Evolutionary conservation across 2,329 filamentous ascomycete species (phyloP), one percentile per base, ranked within the genome.

Genomic region (Phialocephala subalpina): DNA sequence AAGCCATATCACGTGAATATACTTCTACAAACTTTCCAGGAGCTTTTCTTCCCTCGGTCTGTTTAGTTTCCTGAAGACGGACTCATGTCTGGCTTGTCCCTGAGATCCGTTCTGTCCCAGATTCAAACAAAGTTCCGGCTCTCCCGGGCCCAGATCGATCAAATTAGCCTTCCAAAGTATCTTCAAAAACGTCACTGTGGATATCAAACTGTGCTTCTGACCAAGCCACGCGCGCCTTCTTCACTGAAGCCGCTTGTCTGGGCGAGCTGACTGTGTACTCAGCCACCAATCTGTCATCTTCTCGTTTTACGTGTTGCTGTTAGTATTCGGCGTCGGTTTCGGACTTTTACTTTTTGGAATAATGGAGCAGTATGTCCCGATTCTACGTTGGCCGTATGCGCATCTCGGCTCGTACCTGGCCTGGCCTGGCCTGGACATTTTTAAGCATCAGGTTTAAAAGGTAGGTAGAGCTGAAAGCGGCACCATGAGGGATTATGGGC

Each of bases 201-300:
- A 57, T 42, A 53, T 53, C 29, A 25, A 16, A n/a, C 29, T 38
- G 49, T 27, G 45, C 65, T 62, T 62, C 66, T 70, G 68, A 70
- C 60, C 64, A 70, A 68, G 66, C 68, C 64, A 70, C 64, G 66
- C 62, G 66, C 49, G 49, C 49, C 49, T 29, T 38, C 58, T 47
- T 20, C 33, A 56, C n/a, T n/a, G 40, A 35, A 18, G 53, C 18
- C 55, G 35, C 33, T 57, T 20, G 25, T 27, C 22, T 53, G 27
- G 49, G 9, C 25, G 27, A 57, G 55, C 55, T 57, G 55, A 57
- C 55, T 57, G 55, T 33, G n/a, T 35, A 33, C 62, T 59, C 25
- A 64, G 62, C 62, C 62, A 64, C 55, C 49, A 40, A 60, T 60
- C 22, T 57, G 58, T 45, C 52, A 57, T 36, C 29, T 40, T 57